Percentiles rank a stretch among this genome's conserved stretches.
Evolutionary conservation across 2,329 filamentous ascomycete genomes (phyloP).

Genomic region (Calonectria pseudoturangicola): DNA sequence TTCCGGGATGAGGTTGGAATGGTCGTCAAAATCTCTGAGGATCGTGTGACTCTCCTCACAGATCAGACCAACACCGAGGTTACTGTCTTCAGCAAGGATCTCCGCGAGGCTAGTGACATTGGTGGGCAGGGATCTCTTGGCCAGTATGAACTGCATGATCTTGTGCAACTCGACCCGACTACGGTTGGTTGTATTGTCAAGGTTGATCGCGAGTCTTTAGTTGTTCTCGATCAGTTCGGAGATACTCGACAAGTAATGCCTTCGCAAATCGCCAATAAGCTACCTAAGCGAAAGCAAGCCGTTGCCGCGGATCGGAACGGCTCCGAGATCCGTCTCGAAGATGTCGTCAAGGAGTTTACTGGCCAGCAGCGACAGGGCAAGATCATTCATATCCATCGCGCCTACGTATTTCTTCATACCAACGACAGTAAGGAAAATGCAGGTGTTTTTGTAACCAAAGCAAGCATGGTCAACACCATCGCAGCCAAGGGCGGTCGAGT

Average conservation of each 20-base stretch:
- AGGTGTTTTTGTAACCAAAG: slow-evolving; percentile 90
- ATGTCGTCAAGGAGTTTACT: slow-evolving; percentile 92
- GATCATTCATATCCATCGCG: slow-evolving; percentile 94
- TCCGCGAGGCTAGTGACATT: slow-evolving; percentile 94
- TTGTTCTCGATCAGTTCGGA: slow-evolving; percentile 92
- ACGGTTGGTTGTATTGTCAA: slow-evolving; percentile 96
- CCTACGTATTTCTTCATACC: slow-evolving; percentile 93
- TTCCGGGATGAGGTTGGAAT: slow-evolving; percentile 97
- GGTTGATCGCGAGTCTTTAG: slow-evolving; percentile 93
- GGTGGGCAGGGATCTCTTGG: slow-evolving; percentile 90
- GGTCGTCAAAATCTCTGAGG: slow-evolving; percentile 94
- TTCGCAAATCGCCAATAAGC: slow-evolving; percentile 92
- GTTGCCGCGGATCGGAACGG: slow-evolving; percentile 95
- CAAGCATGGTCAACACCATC: slow-evolving; percentile 89
- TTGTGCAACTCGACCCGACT: slow-evolving; percentile 93
- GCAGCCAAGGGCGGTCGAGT: slow-evolving; percentile 95
- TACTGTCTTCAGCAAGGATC: slow-evolving; percentile 97
- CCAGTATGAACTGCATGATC: slow-evolving; percentile 92
- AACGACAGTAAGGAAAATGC: slow-evolving; percentile 90
- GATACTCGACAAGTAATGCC: slow-evolving; percentile 88
- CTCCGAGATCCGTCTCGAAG: slow-evolving; percentile 92
- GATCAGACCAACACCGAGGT: slow-evolving; percentile 96
- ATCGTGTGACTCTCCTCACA: slow-evolving; percentile 93
- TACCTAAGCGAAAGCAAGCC: slow-evolving; percentile 87
- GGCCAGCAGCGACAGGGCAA: slow-evolving; percentile 91